phyloP scores from a whole-genome alignment of 768 basidiomycete genomes.

The Leccinum fibrillosum region DNA sequence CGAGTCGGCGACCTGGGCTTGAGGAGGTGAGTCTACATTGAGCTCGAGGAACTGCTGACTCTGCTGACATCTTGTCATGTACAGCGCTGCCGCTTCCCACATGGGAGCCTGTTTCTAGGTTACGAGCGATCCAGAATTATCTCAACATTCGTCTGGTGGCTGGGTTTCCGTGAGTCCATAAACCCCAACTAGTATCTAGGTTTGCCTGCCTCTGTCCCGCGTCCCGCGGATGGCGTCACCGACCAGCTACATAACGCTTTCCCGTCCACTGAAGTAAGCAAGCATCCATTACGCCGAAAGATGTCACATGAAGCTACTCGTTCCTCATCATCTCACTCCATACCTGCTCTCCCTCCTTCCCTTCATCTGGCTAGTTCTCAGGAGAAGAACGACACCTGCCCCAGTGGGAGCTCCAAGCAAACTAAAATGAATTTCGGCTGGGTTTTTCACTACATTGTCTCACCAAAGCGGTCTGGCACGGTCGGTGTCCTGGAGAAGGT shows the following conservation, averaged over 20 bases:
- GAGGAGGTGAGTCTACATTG: slow-evolving; percentile 5
- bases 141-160: neutral
- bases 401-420: slow-evolving; percentile 31
- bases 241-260: slow-evolving; percentile 3
- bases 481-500: slow-evolving; percentile 1
- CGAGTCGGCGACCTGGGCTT: neutral
- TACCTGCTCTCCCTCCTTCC: slow-evolving; percentile 13
- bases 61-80: neutral
- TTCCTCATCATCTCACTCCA: slow-evolving; percentile 7
- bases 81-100: slow-evolving; percentile 9
- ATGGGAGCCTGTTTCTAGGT: slow-evolving; percentile 11
- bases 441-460: slow-evolving; percentile 39
- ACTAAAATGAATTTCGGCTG: slow-evolving; percentile 40
- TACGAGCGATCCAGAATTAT: slow-evolving; percentile 7
- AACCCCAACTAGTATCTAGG: neutral
- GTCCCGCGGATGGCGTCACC: slow-evolving; percentile 1
- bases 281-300: neutral
- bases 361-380: slow-evolving; percentile 10
- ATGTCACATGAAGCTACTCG: slow-evolving; percentile 9
- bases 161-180: neutral
- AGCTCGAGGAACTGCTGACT: neutral
- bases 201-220: neutral
- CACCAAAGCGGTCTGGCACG: neutral
- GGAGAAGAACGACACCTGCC: slow-evolving; percentile 14
- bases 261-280: slow-evolving; percentile 1